Conservation (phyloP, 2,329 filamentous ascomycete genomes). For the Curvularia hawaiiensis region DNA sequence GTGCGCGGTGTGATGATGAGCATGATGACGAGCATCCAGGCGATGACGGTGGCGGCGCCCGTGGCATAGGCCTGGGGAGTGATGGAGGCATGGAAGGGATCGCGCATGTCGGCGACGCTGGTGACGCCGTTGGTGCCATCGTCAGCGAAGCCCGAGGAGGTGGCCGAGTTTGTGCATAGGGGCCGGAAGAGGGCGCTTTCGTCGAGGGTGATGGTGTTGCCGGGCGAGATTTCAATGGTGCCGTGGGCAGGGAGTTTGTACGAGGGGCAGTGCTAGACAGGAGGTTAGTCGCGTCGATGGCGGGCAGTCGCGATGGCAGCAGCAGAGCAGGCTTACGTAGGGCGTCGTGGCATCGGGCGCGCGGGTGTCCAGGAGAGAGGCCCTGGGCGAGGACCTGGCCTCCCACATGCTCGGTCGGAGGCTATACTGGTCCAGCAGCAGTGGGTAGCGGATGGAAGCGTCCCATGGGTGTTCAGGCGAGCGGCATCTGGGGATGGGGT, state of each 20-base stretch:
- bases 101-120: conserved; percentile 69
- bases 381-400: conserved; percentile 32
- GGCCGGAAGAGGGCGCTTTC: conserved; percentile 65
- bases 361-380: conserved; percentile 29
- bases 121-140: conserved; percentile 47
- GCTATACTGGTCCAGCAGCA: conserved; percentile 46
- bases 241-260: conserved; percentile 66
- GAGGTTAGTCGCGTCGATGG: conserved; percentile 28
- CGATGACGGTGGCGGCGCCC: conserved; percentile 85
- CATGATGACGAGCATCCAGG: conserved; percentile 92
- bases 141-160: conserved; percentile 44
- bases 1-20: conserved; percentile 94
- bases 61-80: conserved; percentile 94
- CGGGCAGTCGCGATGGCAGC: conserved; percentile 7
- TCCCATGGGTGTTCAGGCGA: conserved; percentile 38
- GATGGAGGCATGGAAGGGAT: conserved; percentile 92
- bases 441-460: conserved; percentile 23
- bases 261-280: conserved; percentile 61
- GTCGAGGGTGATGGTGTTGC: conserved; percentile 63
- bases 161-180: conserved; percentile 53
- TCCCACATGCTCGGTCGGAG: conserved; percentile 37
- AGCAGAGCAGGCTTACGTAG: conserved; percentile 30
- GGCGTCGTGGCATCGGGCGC: conserved; percentile 34
- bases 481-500: conserved; percentile 19
- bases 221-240: conserved; percentile 58